Conservation (phyloP, 345 rosid genomes). For the Carallia pectinifolia region DNA sequence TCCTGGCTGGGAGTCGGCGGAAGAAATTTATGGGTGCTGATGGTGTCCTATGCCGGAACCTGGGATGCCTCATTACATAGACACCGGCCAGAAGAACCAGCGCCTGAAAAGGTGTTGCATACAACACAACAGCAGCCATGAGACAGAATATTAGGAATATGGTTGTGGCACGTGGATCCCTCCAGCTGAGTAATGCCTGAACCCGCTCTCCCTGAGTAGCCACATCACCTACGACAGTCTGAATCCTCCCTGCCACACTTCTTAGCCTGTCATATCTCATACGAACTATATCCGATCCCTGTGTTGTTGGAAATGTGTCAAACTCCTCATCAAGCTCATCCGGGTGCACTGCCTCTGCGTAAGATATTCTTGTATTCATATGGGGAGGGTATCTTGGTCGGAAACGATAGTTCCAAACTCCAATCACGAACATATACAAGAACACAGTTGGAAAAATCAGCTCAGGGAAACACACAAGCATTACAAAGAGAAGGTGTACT, state of each 20-base stretch:
- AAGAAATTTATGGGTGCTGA: constrained; percentile 29
- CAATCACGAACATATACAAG: constrained; percentile 30
- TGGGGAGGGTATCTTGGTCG: constrained; percentile 33
- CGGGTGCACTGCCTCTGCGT: constrained; percentile 25
- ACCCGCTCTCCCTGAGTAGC: constrained; percentile 32
- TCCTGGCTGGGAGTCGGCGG: constrained; percentile 33
- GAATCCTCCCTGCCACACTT: constrained; percentile 33
- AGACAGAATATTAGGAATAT: constrained; percentile 22
- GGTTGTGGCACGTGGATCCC: constrained; percentile 31
- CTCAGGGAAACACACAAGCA: constrained; percentile 30
- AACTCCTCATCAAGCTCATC: constrained; percentile 36
- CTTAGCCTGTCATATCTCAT: constrained; percentile 30
- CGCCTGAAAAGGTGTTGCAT: constrained; percentile 26
- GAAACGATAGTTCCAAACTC: constrained; percentile 27
- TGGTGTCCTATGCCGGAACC: constrained; percentile 27
- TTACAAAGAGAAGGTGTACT: constrained; percentile 27
- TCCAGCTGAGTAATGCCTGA: constrained; percentile 30
- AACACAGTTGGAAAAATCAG: constrained; percentile 28
- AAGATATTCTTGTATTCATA: constrained; percentile 28
- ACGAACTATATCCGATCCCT: constrained; percentile 20
- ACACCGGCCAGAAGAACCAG: constrained; percentile 23
- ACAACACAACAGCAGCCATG: constrained; percentile 25
- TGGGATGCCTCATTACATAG: constrained; percentile 32
- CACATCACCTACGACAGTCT: constrained; percentile 32
- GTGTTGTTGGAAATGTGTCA: constrained; percentile 28